Percentiles rank a stretch among this genome's conserved stretches.
These are phyloP conservation scores for Thyridium curvatum DNA, from an alignment of 2,329 filamentous ascomycete species.

Conservation along the genomic window DNA sequence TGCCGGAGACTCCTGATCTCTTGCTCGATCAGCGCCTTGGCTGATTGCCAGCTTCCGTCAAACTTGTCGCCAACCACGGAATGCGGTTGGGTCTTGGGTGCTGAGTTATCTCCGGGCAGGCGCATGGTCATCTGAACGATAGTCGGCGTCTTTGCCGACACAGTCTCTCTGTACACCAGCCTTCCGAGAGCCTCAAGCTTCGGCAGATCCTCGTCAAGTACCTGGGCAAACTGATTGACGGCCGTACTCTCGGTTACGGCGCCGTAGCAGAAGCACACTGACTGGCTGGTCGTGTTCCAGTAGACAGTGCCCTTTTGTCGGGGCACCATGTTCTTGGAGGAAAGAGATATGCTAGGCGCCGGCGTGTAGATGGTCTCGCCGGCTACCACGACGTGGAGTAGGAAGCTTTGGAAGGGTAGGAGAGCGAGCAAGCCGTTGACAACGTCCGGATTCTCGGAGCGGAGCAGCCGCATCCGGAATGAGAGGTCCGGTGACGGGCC, in stretches of 20 bases:
- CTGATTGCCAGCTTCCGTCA: not conserved
- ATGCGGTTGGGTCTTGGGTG: not conserved
- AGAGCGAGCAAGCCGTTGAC: not conserved
- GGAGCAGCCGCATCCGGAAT: slow-evolving; percentile 22
- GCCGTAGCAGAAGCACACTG: slow-evolving; percentile 1
- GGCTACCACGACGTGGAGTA: not conserved
- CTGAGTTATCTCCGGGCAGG: not conserved
- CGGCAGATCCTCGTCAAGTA: not conserved
- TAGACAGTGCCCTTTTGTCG: not conserved
- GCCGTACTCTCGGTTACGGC: slow-evolving; percentile 1
- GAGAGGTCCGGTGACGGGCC: slow-evolving; percentile 1
- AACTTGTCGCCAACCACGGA: not conserved
- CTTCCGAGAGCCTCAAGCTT: not conserved
- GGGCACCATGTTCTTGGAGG: not conserved
- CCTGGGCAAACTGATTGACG: slow-evolving; percentile 1
- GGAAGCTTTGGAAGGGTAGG: not conserved
- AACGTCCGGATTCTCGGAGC: not conserved
- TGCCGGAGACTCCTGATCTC: not conserved
- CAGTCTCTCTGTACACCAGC: not conserved
- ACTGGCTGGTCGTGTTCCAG: not conserved
- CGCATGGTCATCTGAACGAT: not conserved
- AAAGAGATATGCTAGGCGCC: not conserved
- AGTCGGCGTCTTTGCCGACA: not conserved
- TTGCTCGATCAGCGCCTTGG: not conserved
- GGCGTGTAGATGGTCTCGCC: slow-evolving; percentile 1